Base-by-base conservation (phyloP, 257 asterid genomes). In the Nicotiana tabacum region DNA sequence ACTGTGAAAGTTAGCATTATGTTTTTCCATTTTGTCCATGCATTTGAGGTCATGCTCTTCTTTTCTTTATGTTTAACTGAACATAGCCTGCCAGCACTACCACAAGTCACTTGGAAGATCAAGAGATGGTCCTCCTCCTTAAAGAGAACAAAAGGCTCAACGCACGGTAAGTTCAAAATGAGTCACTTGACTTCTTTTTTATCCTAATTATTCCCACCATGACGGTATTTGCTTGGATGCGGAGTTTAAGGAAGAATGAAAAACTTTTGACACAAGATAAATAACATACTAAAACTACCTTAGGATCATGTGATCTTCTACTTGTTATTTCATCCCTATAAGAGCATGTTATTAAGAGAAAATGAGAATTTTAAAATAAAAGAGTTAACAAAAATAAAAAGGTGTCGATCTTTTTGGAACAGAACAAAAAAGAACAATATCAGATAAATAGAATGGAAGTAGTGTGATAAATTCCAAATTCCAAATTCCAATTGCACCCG, bases 61-160 rank as follows among this genome's bases (percentile, higher is more conserved):
- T 70, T 68, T 74, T 79, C 82, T 37, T 55, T 43, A 30, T 87
- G 88, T 84, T 48, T 27, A 51, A 74, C 15, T 74, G 43, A 74
- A 27, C 80, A 51, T 51, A 95, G 98, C 86, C 61, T 84, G 89
- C 78, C 35, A 18, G 81, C 74, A 80, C 77, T 77, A 85, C 84
- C 57, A 87, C 86, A 72, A 85, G 77, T 67, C 84, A 70, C 69
- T 76, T 64, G 65, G 77, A 86, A 82, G 80, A 84, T 39, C 79
- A 85, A 82, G 95, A 89, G 84, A 89, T 90, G 81, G 89, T 85
- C 84, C 62, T 12, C 82, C 55, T 91, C 61, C 77, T 91, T 78
- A 83, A 84, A 87, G 95, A 90, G 82, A 92, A 95, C 87, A 84
- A 55, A 83, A 90, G 39, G 90, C 92, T 90, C 62, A 92, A 27